A percentile compares a stretch with the other conserved stretches of the same genome.
These are phyloP conservation scores for Penicillium sp. DNA, from an alignment of 2,329 filamentous ascomycete genomes.

Conservation along the genomic window DNA sequence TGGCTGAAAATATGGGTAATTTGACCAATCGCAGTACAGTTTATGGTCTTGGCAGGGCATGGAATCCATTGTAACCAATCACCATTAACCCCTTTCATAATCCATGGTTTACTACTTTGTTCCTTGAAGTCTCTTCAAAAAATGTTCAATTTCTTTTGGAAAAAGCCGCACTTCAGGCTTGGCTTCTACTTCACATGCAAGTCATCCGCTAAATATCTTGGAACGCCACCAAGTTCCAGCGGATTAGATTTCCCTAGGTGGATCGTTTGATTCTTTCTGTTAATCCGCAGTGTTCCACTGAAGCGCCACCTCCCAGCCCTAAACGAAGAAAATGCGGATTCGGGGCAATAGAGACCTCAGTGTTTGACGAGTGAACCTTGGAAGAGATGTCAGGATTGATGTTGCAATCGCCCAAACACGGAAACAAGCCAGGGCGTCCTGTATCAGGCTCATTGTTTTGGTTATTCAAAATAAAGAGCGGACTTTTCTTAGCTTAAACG, in stretches of 20 bases:
- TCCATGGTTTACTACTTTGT: background rate
- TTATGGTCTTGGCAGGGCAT: slow-evolving; percentile 1
- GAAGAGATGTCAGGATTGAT: background rate
- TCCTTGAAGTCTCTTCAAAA: background rate
- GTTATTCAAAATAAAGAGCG: background rate
- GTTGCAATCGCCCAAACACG: background rate
- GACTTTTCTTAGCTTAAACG: background rate
- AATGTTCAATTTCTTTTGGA: background rate
- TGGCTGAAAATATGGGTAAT: background rate
- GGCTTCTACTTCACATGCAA: background rate
- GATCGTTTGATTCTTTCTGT: background rate
- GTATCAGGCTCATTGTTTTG: background rate
- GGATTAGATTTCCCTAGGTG: background rate
- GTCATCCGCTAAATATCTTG: background rate
- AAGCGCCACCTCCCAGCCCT: background rate
- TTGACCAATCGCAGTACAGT: background rate
- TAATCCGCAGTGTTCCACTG: background rate
- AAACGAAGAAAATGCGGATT: too few species aligned
- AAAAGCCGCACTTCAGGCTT: background rate
- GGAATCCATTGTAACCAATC: background rate
- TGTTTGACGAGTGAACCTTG: background rate
- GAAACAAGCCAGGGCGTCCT: background rate
- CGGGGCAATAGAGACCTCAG: background rate
- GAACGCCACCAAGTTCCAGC: background rate
- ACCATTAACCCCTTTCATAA: background rate